Evolutionary conservation across 306 rosid genomes (phyloP).

Genomic region (Vigna reflexopilosa): DNA sequence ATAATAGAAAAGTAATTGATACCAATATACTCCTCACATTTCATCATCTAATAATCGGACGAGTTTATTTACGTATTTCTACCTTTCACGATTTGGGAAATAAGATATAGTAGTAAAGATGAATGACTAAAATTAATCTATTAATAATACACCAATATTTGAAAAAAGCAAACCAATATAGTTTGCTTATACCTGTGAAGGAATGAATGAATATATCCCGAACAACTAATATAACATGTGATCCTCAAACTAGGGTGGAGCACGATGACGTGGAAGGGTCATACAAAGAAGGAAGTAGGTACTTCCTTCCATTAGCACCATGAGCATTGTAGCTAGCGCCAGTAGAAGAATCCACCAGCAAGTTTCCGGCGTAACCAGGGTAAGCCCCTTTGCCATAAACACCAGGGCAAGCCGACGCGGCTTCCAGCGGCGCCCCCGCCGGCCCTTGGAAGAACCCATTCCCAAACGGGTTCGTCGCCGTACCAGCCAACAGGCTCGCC

Average conservation of each 20-base stretch:
- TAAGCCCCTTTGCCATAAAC: constrained; percentile 74
- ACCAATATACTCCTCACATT: too few species aligned
- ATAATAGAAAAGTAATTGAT: too few species aligned
- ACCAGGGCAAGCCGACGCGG: constrained; percentile 75
- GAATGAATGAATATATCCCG: not conserved
- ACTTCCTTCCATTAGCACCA: constrained; percentile 67
- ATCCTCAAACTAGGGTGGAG: constrained; percentile 59
- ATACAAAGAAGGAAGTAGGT: constrained; percentile 65
- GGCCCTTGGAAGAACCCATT: constrained; percentile 77
- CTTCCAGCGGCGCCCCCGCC: constrained; percentile 66
- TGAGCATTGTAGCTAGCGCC: constrained; percentile 80
- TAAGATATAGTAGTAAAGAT: too few species aligned
- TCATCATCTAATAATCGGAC: too few species aligned
- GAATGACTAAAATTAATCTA: not conserved
- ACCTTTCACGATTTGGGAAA: too few species aligned
- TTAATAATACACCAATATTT: too few species aligned
- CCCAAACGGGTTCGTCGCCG: constrained; percentile 82
- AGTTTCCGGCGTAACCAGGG: constrained; percentile 71
- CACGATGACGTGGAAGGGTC: constrained; percentile 71
- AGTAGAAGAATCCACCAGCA: constrained; percentile 55
- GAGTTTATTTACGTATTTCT: too few species aligned
- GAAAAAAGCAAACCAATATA: not conserved
- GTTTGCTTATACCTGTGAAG: not conserved
- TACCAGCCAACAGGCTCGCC: constrained; percentile 73
- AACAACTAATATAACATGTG: too few species aligned